Evolutionary conservation across 345 rosid genomes (phyloP), one percentile per base, ranked within the genome.

Genomic region (Ceriops decandra): DNA sequence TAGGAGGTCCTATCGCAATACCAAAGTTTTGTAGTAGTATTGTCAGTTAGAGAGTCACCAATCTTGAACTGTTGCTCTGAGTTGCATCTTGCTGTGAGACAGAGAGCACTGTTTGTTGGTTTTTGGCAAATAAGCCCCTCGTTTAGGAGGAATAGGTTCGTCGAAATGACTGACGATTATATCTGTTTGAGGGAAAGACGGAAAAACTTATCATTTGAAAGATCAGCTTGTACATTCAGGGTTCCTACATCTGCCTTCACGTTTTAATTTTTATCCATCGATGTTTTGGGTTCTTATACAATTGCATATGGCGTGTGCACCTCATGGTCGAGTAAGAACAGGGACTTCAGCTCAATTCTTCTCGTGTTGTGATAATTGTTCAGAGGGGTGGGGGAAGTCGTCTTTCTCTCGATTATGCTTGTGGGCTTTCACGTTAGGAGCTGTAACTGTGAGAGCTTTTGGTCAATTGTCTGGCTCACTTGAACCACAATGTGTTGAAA

Each of bases 21-120:
- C 61, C 33, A 42, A 62, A 62, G 61, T 65, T 70, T 75, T 70
- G 63, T 33, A 52, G 67, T 5, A 53, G 36, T 32, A 27, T 21
- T 38, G 20, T 24, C 65, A 62, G 26, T 53, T 27, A 51, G 64
- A 33, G 61, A 26, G 27, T 62, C 51, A 21, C 59, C 51, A 9
- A 51, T 54, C 42, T 42, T 52, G 52, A 35, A 62, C 65, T 68
- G 21, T 65, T 22, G 24, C 56, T 5, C 38, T 38, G 28, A 58
- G 35, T 24, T n/a, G 2, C 28, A 6, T 16, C 46, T 13, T 38
- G n/a, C 32, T 63, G 36, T 36, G 56, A 52, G 30, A 35, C 31
- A 57, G 58, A 62, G 31, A 59, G 68, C 36, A 19, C 28, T 36
- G 26, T 22, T 16, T 53, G 6, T 24, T 49, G 26, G 20, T 1